These are phyloP conservation scores for Candida nanaspora DNA, from an alignment of 805 yeast genomes.

Conservation along the genomic window DNA sequence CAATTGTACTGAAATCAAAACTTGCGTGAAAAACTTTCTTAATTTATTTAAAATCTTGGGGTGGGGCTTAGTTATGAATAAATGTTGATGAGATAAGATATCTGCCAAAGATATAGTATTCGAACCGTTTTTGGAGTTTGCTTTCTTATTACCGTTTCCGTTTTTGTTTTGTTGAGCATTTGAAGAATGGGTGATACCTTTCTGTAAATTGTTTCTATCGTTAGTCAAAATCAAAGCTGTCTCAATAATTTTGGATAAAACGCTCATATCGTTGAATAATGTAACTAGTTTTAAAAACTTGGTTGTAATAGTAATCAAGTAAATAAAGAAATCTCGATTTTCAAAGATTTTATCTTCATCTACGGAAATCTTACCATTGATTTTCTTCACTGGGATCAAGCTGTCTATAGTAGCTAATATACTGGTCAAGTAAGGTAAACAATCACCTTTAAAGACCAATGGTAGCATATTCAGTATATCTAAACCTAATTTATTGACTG, in stretches of 20 bases:
- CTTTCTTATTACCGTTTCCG: no score
- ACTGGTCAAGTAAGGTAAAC: conserved; percentile 39
- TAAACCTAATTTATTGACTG: conserved; percentile 40
- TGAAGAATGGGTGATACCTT: background rate
- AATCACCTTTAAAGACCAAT: conserved; percentile 27
- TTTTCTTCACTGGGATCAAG: conserved; percentile 44
- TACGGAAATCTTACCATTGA: conserved; percentile 31
- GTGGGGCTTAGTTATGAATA: conserved; percentile 40
- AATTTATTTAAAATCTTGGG: conserved; percentile 26
- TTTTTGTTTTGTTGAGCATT: conserved; percentile 3
- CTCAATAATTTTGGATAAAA: conserved; percentile 51
- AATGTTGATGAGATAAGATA: conserved; percentile 55
- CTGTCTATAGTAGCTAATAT: conserved; percentile 50
- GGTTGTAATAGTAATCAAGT: conserved; percentile 22
- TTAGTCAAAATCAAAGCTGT: conserved; percentile 37
- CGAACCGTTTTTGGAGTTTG: conserved; percentile 28
- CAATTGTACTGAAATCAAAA: conserved; percentile 42
- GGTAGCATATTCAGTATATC: conserved; percentile 32
- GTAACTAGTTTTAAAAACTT: conserved; percentile 16
- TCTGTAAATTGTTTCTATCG: background rate
- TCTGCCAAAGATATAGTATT: conserved; percentile 56
- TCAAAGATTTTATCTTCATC: conserved; percentile 26
- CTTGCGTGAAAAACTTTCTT: conserved; percentile 38
- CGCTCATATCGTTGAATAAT: conserved; percentile 38
- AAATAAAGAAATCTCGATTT: conserved; percentile 22